Percentiles rank a stretch among this genome's conserved stretches.
These are phyloP conservation scores for Thraustochytrium sp. DNA, from an alignment of 352 stramenopile species.

Conservation along the genomic window DNA sequence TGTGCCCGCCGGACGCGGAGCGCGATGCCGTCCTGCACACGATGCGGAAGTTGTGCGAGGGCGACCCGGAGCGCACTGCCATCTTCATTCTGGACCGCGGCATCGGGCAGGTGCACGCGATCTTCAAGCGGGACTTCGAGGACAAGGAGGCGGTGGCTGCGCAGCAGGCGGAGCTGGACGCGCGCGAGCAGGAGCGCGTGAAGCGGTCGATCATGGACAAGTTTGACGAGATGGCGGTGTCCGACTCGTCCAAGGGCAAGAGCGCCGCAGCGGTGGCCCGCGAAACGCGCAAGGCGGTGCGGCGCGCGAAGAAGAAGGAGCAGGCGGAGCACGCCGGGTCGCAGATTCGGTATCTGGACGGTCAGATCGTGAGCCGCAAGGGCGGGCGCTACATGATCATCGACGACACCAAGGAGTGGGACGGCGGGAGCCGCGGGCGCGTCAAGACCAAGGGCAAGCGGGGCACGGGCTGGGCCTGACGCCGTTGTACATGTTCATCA, in stretches of 20 bases:
- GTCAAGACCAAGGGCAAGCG: slow-evolving; percentile 47
- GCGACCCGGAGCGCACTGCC: background rate
- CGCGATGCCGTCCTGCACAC: background rate
- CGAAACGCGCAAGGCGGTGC: background rate
- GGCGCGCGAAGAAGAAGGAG: background rate
- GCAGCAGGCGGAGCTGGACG: background rate
- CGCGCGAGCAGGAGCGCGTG: background rate
- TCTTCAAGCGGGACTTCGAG: background rate
- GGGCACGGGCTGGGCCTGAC: slow-evolving; percentile 40
- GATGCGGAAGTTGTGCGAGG: background rate
- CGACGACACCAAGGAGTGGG: slow-evolving; percentile 35
- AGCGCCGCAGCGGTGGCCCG: background rate
- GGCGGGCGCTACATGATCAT: slow-evolving; percentile 35
- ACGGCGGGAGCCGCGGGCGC: slow-evolving; percentile 31
- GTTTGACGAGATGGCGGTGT: slow-evolving; percentile 20
- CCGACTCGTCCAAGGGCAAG: background rate
- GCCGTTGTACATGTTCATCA: background rate
- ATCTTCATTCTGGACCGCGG: slow-evolving; percentile 18
- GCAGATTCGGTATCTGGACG: slow-evolving; percentile 37
- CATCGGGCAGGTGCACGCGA: background rate
- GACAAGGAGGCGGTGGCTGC: background rate
- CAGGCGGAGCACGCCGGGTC: background rate
- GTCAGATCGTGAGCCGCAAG: slow-evolving; percentile 38
- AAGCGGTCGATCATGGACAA: slow-evolving; percentile 3
- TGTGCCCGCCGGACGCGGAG: background rate